phyloP scores from a whole-genome alignment of 2,329 filamentous ascomycete genomes.

The Diaporthe nobilis region DNA sequence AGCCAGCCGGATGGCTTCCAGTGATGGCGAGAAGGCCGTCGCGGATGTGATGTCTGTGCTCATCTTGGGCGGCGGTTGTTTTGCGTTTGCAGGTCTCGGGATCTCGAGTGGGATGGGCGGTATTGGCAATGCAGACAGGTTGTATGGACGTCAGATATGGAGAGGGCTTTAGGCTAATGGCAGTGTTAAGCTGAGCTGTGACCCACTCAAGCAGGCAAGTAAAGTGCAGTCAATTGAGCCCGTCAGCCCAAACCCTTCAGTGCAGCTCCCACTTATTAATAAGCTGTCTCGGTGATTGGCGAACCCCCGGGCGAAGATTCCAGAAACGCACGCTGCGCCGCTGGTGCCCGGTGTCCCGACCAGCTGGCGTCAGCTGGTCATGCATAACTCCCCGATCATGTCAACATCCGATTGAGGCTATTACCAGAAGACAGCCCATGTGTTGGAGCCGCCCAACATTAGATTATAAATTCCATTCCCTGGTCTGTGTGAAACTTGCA shows the following conservation, averaged over 20 bases:
- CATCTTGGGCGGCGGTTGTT: neutral
- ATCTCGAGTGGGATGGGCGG: neutral
- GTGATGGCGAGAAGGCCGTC: conserved; percentile 60
- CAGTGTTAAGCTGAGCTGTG: neutral
- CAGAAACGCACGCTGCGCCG: conserved; percentile 2
- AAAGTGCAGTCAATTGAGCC: neutral
- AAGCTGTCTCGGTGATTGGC: conserved; percentile 27
- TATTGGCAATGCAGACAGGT: conserved; percentile 12
- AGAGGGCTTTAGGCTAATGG: neutral
- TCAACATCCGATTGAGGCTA: neutral
- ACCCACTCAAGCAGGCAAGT: neutral
- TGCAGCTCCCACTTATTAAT: conserved; percentile 30
- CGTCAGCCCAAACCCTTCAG: neutral
- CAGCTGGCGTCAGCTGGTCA: conserved; percentile 53
- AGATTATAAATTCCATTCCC: too few relatives aligned
- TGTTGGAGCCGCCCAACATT: too few relatives aligned
- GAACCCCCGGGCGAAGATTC: conserved; percentile 30
- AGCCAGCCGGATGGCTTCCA: conserved; percentile 76
- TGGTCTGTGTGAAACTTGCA: too few relatives aligned
- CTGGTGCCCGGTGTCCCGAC: conserved; percentile 1
- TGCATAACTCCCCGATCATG: neutral
- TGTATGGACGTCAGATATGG: neutral
- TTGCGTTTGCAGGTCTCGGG: neutral
- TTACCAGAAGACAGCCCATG: conserved; percentile 49
- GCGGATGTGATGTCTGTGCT: conserved; percentile 5